phyloP scores from a whole-genome alignment of 2,329 filamentous ascomycete species.

The Tricladium varicosporioides region DNA sequence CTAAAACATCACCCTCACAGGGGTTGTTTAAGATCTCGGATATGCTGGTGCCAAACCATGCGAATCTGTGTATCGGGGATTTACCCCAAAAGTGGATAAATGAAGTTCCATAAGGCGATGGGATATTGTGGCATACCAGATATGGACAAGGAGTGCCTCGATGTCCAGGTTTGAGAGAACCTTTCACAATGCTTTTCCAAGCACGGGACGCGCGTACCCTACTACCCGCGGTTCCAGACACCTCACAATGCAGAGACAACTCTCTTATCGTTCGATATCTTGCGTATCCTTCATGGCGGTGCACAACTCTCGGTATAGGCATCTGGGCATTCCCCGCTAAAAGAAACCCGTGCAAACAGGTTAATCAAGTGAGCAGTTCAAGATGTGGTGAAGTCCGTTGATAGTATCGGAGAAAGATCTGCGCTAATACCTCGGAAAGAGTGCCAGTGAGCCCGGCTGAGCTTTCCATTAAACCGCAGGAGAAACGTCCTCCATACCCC shows the following conservation, averaged over 20 bases:
- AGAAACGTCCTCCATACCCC: no score
- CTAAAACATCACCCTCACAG: not conserved
- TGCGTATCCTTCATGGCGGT: not conserved
- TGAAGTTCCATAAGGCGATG: not conserved
- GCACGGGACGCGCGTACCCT: not conserved
- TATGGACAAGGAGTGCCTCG: not conserved
- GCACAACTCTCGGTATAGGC: not conserved
- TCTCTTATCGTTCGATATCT: not conserved
- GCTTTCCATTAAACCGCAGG: no score
- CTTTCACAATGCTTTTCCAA: not conserved
- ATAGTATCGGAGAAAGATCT: no score
- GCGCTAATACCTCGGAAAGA: no score
- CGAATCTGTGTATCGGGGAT: not conserved
- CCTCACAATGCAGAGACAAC: not conserved
- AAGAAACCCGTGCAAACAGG: no score
- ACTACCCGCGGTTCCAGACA: not conserved
- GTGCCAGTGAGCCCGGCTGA: no score
- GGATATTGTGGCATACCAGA: not conserved
- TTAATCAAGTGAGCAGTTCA: no score
- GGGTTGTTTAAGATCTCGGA: not conserved
- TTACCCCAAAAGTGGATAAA: not conserved
- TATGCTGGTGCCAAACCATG: not conserved
- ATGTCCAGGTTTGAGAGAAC: not conserved
- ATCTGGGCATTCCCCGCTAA: no score
- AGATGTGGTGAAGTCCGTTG: no score